Percentiles rank a stretch among this genome's conserved stretches.
These are phyloP conservation scores for Oemleria cerasiformis DNA, from an alignment of 306 rosid species.

Conservation along the genomic window DNA sequence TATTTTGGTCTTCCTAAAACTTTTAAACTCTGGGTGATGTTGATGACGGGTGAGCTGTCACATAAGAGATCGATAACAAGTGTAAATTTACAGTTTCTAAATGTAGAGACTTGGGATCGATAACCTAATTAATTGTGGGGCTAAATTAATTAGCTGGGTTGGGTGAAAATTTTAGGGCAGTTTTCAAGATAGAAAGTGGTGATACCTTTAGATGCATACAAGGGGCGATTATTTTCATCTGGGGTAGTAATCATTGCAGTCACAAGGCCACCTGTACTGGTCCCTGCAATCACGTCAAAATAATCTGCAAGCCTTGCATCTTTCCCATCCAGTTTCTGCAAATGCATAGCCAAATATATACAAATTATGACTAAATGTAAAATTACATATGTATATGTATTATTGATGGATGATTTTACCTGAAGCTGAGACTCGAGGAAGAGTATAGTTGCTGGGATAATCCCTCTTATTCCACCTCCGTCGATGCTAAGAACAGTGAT, in stretches of 20 bases:
- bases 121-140: too few relatives aligned
- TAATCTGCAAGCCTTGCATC: conserved; percentile 13
- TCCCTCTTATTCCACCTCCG: conserved; percentile 67
- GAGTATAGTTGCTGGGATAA: conserved; percentile 52
- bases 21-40: not conserved
- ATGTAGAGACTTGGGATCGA: too few relatives aligned
- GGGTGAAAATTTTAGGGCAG: too few relatives aligned
- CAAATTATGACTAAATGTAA: too few relatives aligned
- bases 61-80: too few relatives aligned
- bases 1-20: conserved; percentile 18
- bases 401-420: conserved; percentile 21
- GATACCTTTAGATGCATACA: conserved; percentile 3
- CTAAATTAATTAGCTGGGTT: too few relatives aligned
- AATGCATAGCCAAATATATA: too few relatives aligned
- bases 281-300: conserved; percentile 5
- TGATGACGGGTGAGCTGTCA: not conserved
- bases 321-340: conserved; percentile 12
- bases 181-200: not conserved
- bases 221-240: not conserved
- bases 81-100: too few relatives aligned
- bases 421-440: conserved; percentile 61
- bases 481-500: conserved; percentile 60
- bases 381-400: too few relatives aligned
- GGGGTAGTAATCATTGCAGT: conserved; percentile 11
- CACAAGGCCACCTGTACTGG: conserved; percentile 13